These are phyloP conservation scores for Penicillium simplicissimum DNA, from an alignment of 495 filamentous ascomycete genomes.

Conservation along the genomic window DNA sequence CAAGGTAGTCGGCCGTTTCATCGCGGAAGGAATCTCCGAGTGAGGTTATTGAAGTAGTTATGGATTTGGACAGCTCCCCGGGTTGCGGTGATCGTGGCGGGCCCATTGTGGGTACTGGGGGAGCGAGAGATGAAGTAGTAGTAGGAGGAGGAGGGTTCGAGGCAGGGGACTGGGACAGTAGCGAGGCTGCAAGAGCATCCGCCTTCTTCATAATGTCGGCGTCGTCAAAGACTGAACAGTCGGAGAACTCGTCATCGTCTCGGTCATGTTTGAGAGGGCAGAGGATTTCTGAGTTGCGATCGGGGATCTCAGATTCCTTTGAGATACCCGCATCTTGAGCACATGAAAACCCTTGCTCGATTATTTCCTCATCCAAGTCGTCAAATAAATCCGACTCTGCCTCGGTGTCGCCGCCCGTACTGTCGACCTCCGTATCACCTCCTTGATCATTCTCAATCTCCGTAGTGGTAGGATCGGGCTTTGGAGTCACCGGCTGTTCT, in stretches of 20 bases:
- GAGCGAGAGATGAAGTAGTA: not conserved
- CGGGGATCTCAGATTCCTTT: not conserved
- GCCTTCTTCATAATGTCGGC: constrained; percentile 34
- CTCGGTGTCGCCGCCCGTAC: constrained; percentile 24
- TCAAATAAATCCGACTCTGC: constrained; percentile 26
- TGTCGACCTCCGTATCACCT: constrained; percentile 15
- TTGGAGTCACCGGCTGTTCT: not conserved
- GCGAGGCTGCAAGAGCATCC: constrained; percentile 20
- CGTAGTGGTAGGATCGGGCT: constrained; percentile 3
- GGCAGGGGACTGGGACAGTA: not conserved
- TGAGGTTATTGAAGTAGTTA: constrained; percentile 6
- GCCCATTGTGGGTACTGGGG: not conserved
- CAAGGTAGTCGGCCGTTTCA: constrained; percentile 41
- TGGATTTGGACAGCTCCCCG: constrained; percentile 6
- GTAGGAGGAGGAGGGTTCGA: constrained; percentile 1
- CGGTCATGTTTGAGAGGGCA: not conserved
- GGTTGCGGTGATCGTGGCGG: constrained; percentile 1
- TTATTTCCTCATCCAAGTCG: constrained; percentile 21
- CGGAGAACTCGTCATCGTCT: constrained; percentile 45
- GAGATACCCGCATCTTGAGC: constrained; percentile 12
- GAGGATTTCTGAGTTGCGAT: not conserved
- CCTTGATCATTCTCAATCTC: constrained; percentile 13
- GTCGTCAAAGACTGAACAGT: constrained; percentile 43
- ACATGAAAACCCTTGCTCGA: constrained; percentile 15
- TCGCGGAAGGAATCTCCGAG: constrained; percentile 42